Conservation (phyloP, 257 asterid genomes). For the Solanum acaule region DNA sequence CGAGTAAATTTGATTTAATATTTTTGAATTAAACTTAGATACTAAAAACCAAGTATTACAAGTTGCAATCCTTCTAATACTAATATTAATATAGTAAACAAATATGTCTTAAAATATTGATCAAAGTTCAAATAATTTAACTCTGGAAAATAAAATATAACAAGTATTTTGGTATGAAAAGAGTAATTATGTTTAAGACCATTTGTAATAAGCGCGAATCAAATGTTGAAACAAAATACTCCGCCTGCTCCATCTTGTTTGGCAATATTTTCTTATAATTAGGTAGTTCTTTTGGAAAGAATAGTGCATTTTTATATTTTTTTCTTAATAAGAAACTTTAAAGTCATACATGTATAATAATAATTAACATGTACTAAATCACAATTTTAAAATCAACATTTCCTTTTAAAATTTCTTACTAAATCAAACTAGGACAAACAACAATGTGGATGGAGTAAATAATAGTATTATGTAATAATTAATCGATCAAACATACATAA, state of each 20-base stretch:
- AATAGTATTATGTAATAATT: background rate
- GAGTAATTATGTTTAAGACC: background rate
- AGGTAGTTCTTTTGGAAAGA: background rate
- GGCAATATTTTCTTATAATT: background rate
- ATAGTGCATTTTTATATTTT: background rate
- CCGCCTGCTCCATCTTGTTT: background rate
- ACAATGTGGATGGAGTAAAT: background rate
- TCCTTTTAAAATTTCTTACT: background rate
- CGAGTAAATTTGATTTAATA: background rate
- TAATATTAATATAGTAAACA: too few relatives aligned
- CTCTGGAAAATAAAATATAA: too few relatives aligned
- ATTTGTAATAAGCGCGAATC: background rate
- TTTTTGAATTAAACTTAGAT: too few relatives aligned
- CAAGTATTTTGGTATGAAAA: background rate
- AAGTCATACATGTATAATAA: background rate
- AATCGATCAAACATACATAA: background rate
- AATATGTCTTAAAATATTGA: too few relatives aligned
- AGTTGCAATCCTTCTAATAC: background rate
- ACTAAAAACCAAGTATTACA: too few relatives aligned
- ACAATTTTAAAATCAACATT: background rate
- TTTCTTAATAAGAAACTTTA: background rate
- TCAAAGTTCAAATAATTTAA: too few relatives aligned
- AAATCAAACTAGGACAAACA: background rate
- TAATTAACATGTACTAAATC: background rate
- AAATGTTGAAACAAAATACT: too few relatives aligned